Evolutionary conservation across 495 filamentous ascomycete genomes (phyloP).

Genomic region (Articulospora tetracladia): DNA sequence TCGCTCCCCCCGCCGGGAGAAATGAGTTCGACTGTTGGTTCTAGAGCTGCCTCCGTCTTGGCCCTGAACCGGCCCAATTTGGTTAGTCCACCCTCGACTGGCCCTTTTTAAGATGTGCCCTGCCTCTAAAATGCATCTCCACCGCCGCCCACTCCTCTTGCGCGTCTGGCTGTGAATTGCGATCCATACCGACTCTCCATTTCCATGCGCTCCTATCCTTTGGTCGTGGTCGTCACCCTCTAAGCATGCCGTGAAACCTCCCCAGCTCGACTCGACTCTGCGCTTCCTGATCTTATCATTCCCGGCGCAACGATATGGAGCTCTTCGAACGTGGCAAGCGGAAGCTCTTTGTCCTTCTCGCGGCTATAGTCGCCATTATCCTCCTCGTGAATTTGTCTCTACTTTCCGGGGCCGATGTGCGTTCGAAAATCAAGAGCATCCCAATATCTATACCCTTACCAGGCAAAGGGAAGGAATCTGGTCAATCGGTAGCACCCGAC

Average conservation of each 20-base stretch:
- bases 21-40: too few species aligned
- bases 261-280: neutral
- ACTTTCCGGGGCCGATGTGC: slow-evolving; percentile 16
- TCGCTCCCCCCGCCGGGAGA: too few species aligned
- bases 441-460: slow-evolving; percentile 16
- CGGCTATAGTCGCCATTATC: slow-evolving; percentile 11
- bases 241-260: neutral
- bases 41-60: neutral
- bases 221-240: neutral
- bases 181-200: neutral
- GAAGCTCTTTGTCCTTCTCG: slow-evolving; percentile 16
- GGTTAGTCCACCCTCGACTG: neutral
- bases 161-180: neutral
- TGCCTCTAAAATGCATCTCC: neutral
- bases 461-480: slow-evolving; percentile 1
- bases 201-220: neutral
- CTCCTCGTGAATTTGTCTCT: slow-evolving; percentile 16
- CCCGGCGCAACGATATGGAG: slow-evolving; percentile 1
- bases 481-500: slow-evolving; percentile 1
- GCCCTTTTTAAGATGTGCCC: neutral
- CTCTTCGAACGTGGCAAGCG: slow-evolving; percentile 17
- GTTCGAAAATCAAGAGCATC: slow-evolving; percentile 16
- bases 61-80: neutral
- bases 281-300: neutral
- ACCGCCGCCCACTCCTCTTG: neutral